Percentiles rank a stretch among this genome's conserved stretches.
Conservation (phyloP, 768 basidiomycete species). For the Phylloporus rhodoxanthus region DNA sequence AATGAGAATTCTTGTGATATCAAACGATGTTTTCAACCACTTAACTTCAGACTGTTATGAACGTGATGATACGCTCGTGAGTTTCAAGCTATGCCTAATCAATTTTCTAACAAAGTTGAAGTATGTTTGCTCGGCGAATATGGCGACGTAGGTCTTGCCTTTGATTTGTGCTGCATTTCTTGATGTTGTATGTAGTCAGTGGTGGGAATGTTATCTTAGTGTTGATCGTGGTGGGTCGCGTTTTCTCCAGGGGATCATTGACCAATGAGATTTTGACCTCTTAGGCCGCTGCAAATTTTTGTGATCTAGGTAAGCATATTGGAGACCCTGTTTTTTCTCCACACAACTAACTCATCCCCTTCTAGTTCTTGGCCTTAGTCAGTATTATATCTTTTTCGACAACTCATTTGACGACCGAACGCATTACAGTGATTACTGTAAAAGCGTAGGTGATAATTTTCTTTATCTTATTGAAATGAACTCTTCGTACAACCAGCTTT, state of each 20-base stretch:
- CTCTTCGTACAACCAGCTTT: slow-evolving; percentile 30
- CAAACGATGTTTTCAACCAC: background rate
- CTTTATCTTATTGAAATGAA: background rate
- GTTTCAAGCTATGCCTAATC: background rate
- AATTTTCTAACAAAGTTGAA: slow-evolving; percentile 7
- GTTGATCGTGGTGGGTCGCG: slow-evolving; percentile 40
- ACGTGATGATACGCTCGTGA: slow-evolving; percentile 43
- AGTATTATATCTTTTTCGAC: background rate
- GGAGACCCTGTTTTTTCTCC: background rate
- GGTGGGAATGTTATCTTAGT: slow-evolving; percentile 38
- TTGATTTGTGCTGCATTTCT: background rate
- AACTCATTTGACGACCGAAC: background rate
- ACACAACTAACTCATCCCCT: background rate
- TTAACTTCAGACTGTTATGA: slow-evolving; percentile 41
- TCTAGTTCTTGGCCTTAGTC: slow-evolving; percentile 11
- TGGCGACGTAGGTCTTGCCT: slow-evolving; percentile 38
- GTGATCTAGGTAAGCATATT: slow-evolving; percentile 40
- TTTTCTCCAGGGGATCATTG: background rate
- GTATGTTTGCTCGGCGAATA: slow-evolving; percentile 45
- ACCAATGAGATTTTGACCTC: slow-evolving; percentile 1
- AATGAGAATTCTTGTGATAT: background rate
- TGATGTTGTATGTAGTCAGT: slow-evolving; percentile 35
- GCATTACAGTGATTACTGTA: slow-evolving; percentile 39
- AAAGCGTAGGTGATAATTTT: slow-evolving; percentile 38
- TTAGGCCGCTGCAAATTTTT: slow-evolving; percentile 31